A percentile compares a stretch with the other conserved stretches of the same genome.
These are phyloP conservation scores for Omphalea diandra DNA, from an alignment of 441 rosid species.

Conservation along the genomic window DNA sequence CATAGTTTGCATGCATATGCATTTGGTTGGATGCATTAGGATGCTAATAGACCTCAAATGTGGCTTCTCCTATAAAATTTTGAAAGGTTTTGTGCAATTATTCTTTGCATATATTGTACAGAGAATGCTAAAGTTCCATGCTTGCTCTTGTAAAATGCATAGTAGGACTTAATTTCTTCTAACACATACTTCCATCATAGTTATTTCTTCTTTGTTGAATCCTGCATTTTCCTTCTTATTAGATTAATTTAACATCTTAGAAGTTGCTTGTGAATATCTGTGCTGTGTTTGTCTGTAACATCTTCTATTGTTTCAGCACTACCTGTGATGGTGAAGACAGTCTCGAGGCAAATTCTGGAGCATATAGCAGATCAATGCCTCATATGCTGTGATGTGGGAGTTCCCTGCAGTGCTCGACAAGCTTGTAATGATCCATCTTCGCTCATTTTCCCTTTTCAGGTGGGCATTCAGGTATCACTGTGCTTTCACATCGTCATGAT, in stretches of 20 bases:
- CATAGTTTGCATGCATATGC: not conserved
- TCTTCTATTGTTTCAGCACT: constrained; percentile 47
- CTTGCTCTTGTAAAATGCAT: not conserved
- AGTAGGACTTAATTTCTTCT: not conserved
- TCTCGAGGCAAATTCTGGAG: constrained; percentile 70
- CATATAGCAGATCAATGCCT: constrained; percentile 91
- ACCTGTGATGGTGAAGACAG: constrained; percentile 80
- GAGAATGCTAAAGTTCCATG: not conserved
- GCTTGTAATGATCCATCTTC: constrained; percentile 90
- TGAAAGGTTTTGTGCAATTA: not conserved
- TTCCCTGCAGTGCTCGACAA: constrained; percentile 84
- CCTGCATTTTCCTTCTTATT: not conserved
- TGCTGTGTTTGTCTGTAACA: not conserved
- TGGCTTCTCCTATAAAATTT: no score
- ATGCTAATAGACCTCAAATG: not conserved
- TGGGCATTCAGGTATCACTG: constrained; percentile 24
- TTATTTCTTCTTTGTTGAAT: constrained; percentile 6
- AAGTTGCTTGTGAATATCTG: constrained; percentile 4
- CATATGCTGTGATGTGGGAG: constrained; percentile 93
- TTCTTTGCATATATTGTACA: not conserved
- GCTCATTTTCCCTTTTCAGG: constrained; percentile 96
- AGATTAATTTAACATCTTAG: not conserved
- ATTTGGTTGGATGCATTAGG: not conserved
- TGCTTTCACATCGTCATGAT: not conserved
- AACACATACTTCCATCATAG: not conserved